Evolutionary conservation across 805 yeast species (phyloP).

Genomic region (Jamesozyma lodderae): DNA sequence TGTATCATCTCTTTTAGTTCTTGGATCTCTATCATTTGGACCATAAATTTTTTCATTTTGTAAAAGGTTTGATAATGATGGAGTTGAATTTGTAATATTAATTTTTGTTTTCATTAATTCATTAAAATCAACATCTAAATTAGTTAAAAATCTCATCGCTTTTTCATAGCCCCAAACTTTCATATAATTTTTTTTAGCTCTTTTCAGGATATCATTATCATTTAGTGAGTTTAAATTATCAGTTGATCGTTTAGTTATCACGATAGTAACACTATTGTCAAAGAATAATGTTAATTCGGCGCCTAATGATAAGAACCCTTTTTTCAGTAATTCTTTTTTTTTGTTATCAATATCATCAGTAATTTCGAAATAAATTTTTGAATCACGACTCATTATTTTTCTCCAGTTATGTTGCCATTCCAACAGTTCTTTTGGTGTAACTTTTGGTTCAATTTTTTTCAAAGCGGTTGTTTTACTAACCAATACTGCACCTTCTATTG

Average conservation of each 20-base stretch:
- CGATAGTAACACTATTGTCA: slow-evolving; percentile 59
- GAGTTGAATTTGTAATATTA: slow-evolving; percentile 21
- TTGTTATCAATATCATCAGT: slow-evolving; percentile 31
- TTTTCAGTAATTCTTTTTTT: slow-evolving; percentile 22
- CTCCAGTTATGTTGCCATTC: slow-evolving; percentile 63
- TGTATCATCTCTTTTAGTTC: slow-evolving; percentile 74
- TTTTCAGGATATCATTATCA: slow-evolving; percentile 53
- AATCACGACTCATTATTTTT: slow-evolving; percentile 44
- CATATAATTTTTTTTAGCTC: slow-evolving; percentile 50
- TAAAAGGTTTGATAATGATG: slow-evolving; percentile 51
- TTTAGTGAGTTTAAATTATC: slow-evolving; percentile 34
- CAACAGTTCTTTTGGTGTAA: slow-evolving; percentile 33
- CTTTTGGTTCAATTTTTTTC: slow-evolving; percentile 16
- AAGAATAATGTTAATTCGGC: slow-evolving; percentile 53
- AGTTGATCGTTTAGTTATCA: slow-evolving; percentile 57
- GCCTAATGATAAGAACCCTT: slow-evolving; percentile 36
- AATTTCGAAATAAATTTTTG: slow-evolving; percentile 54
- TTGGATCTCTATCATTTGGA: slow-evolving; percentile 81
- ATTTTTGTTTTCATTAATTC: slow-evolving; percentile 18
- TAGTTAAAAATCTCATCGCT: slow-evolving; percentile 65
- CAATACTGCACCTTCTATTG: slow-evolving; percentile 31
- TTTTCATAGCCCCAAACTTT: slow-evolving; percentile 88
- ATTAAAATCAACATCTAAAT: slow-evolving; percentile 42
- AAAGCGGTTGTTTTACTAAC: slow-evolving; percentile 15
- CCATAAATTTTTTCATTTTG: slow-evolving; percentile 82